A percentile compares a stretch with the other conserved stretches of the same genome.
These are phyloP conservation scores for Aspergillus candidus DNA, from an alignment of 2,329 filamentous ascomycete genomes.

Conservation along the genomic window DNA sequence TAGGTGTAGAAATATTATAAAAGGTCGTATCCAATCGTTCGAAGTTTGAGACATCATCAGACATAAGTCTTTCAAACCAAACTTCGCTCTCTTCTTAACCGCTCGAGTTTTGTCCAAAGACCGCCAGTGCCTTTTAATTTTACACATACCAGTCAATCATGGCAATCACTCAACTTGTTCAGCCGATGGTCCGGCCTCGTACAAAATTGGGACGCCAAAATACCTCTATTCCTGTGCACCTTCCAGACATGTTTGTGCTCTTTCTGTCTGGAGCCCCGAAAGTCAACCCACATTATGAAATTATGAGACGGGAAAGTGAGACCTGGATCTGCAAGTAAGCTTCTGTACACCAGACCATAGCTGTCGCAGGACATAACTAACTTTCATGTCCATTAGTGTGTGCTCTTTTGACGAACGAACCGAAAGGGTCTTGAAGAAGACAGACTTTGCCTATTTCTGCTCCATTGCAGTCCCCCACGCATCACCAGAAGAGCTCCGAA, in stretches of 20 bases:
- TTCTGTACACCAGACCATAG: not conserved
- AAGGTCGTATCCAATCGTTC: no score
- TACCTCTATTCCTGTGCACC: slow-evolving; percentile 4
- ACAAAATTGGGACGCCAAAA: not conserved
- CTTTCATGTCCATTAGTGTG: slow-evolving; percentile 5
- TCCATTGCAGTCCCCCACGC: slow-evolving; percentile 20
- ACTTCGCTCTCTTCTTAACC: no score
- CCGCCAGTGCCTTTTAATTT: not conserved
- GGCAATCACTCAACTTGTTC: slow-evolving; percentile 1
- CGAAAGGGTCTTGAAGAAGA: slow-evolving; percentile 8
- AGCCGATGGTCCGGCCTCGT: not conserved
- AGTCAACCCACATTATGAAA: slow-evolving; percentile 20
- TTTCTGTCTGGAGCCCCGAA: slow-evolving; percentile 20
- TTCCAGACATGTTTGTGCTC: slow-evolving; percentile 26
- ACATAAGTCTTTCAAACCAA: no score
- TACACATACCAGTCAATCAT: not conserved
- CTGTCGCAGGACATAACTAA: not conserved
- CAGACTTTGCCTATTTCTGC: slow-evolving; percentile 23
- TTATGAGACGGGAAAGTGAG: slow-evolving; percentile 20
- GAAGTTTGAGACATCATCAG: no score
- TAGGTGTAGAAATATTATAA: no score
- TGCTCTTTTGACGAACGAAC: slow-evolving; percentile 11
- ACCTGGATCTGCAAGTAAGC: slow-evolving; percentile 18
- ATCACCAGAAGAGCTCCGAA: slow-evolving; percentile 16
- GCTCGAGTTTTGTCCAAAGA: not conserved